Evolutionary conservation across 1,139 yeast genomes (phyloP), one percentile per base, ranked within the genome.

Genomic region (Diutina ranongensis): DNA sequence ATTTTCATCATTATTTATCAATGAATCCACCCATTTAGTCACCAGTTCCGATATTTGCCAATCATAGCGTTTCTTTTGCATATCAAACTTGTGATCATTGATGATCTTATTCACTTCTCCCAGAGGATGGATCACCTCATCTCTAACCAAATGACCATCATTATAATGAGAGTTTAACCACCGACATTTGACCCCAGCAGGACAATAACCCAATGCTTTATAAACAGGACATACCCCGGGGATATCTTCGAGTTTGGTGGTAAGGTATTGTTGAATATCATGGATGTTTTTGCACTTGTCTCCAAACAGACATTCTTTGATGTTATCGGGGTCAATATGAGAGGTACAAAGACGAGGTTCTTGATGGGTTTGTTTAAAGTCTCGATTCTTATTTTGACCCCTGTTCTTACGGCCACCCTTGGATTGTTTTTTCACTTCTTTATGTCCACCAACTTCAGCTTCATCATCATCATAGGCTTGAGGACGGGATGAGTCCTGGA

Each of bases 381-480:
- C 92, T 55, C 98, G 72, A 52, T 79, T 78, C 62, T 92, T 89
- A 63, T 92, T 92, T 64, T 92, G 97, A 1, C 98, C 98, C 46
- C 89, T 70, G 49, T 65, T 61, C 63, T 75, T 74, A 60, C 76
- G 72, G 48, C 71, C 60, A 35, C 67, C 72, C 49, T 69, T 77
- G 13, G 4, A 4, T 15, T 31, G 13, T 9, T 74, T 76, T 45
- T 64, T 74, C 45, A 67, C 71, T 49, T 68, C 76, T 45, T 78
- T 82, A 31, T 71, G 79, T 45, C 72, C 77, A 46, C 73, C 76
- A 46, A 61, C 18, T 15, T 22, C 33, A n/a, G 34, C 36, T 15
- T 32, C 44, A 18, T 41, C 44, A 20, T 41, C 44, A 33, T 41
- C 28, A 27, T 41, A 31, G 3, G 33, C 34, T 15, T 32, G 31